Base-by-base conservation (phyloP, 1,284 basidiomycete genomes). In the Puccinia coronata region DNA sequence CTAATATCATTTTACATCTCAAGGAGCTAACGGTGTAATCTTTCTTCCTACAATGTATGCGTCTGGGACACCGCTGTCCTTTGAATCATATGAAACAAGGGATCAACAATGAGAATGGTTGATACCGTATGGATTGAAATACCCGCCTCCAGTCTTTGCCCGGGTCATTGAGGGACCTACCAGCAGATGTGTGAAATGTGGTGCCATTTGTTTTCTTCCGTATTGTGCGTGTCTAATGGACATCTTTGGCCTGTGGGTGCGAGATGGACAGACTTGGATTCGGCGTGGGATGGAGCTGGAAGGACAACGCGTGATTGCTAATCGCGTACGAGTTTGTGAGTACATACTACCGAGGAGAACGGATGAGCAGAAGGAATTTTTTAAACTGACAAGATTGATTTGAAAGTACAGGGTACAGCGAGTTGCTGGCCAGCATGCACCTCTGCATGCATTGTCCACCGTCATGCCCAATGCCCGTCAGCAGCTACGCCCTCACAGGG, bases 271-370 rank as follows among this genome's bases (percentile, higher is more conserved):
- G 79, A 80, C 57, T 49, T 80, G 20, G 79, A 80, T 80, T 72
- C 79, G 25, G 79, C 79, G 51, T 80, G n/a, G 79, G 79, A 73
- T 71, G 57, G 79, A 80, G 34, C 57, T 80, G 43, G 79, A 80
- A 43, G n/a, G 57, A 31, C 79, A 80, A 41, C 79, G 74, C 0
- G 69, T 80, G 18, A 72, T 47, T 47, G 79, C 79, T 4, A 80
- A 80, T 55, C 69, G 79, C 53, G 57, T 71, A n/a, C n/a, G 25
- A 80, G 74, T 47, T 31, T 80, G 79, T 80, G 39, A 61, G 79
- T 6, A n/a, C n/a, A n/a, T n/a, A n/a, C n/a, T n/a, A n/a, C n/a
- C n/a, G n/a, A n/a, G n/a, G n/a, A n/a, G n/a, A n/a, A n/a, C n/a
- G n/a, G n/a, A n/a, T n/a, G n/a, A n/a, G n/a, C n/a, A n/a, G n/a